Base-by-base conservation (phyloP, 306 rosid species). In the Malus orientalis region DNA sequence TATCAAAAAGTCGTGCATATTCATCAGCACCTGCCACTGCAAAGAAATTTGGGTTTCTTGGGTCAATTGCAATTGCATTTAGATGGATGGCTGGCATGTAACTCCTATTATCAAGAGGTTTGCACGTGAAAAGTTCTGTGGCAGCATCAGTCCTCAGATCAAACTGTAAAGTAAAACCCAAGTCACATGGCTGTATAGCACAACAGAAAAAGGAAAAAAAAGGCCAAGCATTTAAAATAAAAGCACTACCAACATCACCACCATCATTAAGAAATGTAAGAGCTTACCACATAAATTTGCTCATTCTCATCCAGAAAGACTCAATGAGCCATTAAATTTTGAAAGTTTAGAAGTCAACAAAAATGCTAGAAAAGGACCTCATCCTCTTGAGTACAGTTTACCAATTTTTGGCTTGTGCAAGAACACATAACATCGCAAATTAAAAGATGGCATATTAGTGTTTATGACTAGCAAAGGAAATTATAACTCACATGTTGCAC, bases 21-120 rank as follows among this genome's bases (percentile, higher is more conserved):
- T 89, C 96, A 75, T 92, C 96, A 54, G 91, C 74, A 71, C 99
- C 98, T 49, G 92, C 96, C 75, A 96, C 90, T 0, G 86, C 93
- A 84, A 96, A 92, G 81, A 90, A 86, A 87, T 96, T 91, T 45
- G 99, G 97, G 79, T 92, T 89, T 82, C 97, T 90, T 78, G 97
- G 99, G 86, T 95, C 97, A 79, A 92, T 90, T 82, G 97, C 87
- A 82, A 95, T 90, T 62, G 99, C 87, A 87, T 95, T 90, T 66
- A 95, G 89, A 69, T 79, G 84, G 82, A 92, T 66, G 49, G 79
- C 75, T 64, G 87, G 85, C 82, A 59, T 70, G 82, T 78, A 58
- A 72, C 65, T 65, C 63, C 89, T 86, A 62, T 75, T 85, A 76
- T 77, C 85, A 75, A 82, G 69, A 74, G 90, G 79, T 79, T 78